Evolutionary conservation across 75 land plant species (phyloP), one percentile per base, ranked within the genome.

Genomic region (Chamaecyparis obtusa): DNA sequence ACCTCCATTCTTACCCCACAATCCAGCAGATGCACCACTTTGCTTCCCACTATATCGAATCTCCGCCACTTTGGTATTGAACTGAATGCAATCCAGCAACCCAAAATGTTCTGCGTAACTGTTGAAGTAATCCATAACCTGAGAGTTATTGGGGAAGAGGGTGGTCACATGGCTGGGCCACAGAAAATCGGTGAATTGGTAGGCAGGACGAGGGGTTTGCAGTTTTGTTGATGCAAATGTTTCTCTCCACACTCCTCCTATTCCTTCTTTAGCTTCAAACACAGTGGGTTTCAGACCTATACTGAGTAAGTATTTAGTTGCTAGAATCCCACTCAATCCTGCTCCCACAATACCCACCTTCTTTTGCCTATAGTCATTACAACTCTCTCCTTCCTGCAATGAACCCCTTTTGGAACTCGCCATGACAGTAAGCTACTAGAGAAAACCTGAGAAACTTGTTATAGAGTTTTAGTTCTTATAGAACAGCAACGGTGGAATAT

Each of bases 201-300:
- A 96, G 78, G 91, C 95, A 37, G 51, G 43, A 21, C 93, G 88
- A 57, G 90, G 92, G 24, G 93, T 95, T 83, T 96, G 97, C 30
- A 96, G 94, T 71, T 88, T 88, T 24, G 97, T 96, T 17, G 93
- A 92, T 15, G 55, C 44, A 49, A 87, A 92, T 2, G 96, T 88
- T 83, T 91, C 88, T 83, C 81, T 87, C 97, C 97, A 96, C 3
- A 96, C 96, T 10, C 97, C 97, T 37, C 97, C 97, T 2, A 96
- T 85, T 35, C 89, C 88, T 60, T 86, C 77, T 15, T 91, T 86
- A 78, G 92, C 95, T 88, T 96, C 97, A 32, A 95, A 93, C 30
- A 96, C 93, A 37, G 89, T 37, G 3, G 96, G 93, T 17, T 91
- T 49, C 55, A 92, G 51, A 1, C 88, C 88, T 19, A 48, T 60